These are phyloP conservation scores for Yamagishiella unicocca DNA, from an alignment of 139 green algal species.

Conservation along the genomic window DNA sequence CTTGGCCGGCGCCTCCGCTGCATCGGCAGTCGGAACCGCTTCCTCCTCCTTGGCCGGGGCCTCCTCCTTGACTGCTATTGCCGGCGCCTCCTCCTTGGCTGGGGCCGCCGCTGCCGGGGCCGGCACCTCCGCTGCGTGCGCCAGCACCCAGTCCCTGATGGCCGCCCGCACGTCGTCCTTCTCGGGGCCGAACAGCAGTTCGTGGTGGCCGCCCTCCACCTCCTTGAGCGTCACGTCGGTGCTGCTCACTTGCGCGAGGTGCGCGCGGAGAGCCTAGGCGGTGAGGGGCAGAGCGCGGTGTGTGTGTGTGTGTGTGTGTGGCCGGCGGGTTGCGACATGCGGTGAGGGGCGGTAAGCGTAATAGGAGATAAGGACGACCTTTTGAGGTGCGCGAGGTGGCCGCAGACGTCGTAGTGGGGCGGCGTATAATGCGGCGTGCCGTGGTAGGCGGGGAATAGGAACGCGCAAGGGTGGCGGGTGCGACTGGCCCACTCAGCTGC, in stretches of 20 bases:
- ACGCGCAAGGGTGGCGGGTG: not conserved
- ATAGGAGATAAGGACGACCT: not conserved
- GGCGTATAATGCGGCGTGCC: not conserved
- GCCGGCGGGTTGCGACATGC: not conserved
- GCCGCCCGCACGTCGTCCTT: slow-evolving; percentile 1
- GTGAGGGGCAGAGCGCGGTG: not conserved
- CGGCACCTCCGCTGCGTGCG: not conserved
- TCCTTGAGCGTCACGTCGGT: slow-evolving; percentile 39
- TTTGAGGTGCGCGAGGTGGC: not conserved
- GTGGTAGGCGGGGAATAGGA: not conserved
- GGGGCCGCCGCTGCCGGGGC: not conserved
- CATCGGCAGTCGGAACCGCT: not conserved
- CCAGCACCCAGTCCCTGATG: slow-evolving; percentile 37
- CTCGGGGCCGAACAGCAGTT: slow-evolving; percentile 38
- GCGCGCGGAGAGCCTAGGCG: not conserved
- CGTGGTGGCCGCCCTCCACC: slow-evolving; percentile 36
- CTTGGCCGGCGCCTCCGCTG: not conserved
- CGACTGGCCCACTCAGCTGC: not conserved
- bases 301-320: not conserved
- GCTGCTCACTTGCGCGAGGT: slow-evolving; percentile 4
- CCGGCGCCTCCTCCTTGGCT: not conserved
- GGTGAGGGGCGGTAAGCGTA: not conserved
- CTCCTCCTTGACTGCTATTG: not conserved
- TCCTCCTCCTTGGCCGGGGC: not conserved
- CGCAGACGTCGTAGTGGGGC: not conserved